These are phyloP conservation scores for Aspergillus tanneri DNA, from an alignment of 2,329 filamentous ascomycete species.

Conservation along the genomic window DNA sequence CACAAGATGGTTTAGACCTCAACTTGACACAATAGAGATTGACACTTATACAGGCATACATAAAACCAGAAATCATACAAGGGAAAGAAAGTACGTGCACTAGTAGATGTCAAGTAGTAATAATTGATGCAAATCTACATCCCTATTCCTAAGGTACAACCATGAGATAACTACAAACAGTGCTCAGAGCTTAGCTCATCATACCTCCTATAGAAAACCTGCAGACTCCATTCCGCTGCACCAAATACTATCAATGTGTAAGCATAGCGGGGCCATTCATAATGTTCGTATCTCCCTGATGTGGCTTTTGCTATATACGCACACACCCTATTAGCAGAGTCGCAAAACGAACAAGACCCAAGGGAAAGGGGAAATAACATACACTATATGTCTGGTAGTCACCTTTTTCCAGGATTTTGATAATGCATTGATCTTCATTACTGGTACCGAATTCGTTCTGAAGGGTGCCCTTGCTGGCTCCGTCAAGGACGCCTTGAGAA, in stretches of 20 bases:
- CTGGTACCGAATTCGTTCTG: conserved; percentile 85
- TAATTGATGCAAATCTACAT: not conserved
- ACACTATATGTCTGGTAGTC: conserved; percentile 62
- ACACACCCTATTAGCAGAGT: conserved; percentile 21
- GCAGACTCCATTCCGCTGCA: not conserved
- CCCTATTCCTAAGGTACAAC: not conserved
- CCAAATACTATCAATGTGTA: conserved; percentile 1
- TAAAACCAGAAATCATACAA: not conserved
- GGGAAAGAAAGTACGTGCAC: not conserved
- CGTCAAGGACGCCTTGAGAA: conserved; percentile 74
- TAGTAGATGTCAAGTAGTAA: not conserved
- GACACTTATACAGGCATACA: not conserved
- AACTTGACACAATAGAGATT: not conserved
- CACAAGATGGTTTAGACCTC: not conserved
- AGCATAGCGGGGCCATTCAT: conserved; percentile 5
- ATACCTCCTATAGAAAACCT: not conserved
- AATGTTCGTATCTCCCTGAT: conserved; percentile 32
- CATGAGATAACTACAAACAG: not conserved
- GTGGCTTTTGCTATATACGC: too few species aligned
- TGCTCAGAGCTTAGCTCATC: not conserved
- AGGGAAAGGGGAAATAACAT: conserved; percentile 25
- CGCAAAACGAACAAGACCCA: not conserved
- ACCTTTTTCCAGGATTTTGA: conserved; percentile 76
- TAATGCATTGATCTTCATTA: conserved; percentile 76
- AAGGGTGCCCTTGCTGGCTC: conserved; percentile 70